These are phyloP conservation scores for Candida smagusa DNA, from an alignment of 1,139 yeast genomes.

Conservation along the genomic window DNA sequence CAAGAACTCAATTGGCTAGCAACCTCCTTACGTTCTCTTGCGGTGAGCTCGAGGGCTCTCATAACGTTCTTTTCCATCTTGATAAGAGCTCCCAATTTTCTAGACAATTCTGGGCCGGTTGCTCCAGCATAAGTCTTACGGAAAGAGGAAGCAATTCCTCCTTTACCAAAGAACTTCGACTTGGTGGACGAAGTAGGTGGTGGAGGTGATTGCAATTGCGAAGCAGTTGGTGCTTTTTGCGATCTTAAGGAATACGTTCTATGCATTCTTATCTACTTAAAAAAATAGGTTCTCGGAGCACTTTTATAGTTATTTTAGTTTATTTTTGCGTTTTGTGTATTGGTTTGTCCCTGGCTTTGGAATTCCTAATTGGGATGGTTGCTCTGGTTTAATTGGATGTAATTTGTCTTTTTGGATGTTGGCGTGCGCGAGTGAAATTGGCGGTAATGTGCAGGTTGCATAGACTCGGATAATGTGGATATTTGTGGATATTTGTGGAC, in stretches of 20 bases:
- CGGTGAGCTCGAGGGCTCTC: slow-evolving; percentile 75
- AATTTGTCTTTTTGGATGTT: neutral
- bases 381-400: neutral
- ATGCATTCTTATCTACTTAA: slow-evolving; percentile 45
- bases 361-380: neutral
- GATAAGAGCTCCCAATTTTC: slow-evolving; percentile 72
- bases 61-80: slow-evolving; percentile 81
- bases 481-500: too few relatives aligned
- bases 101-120: slow-evolving; percentile 74
- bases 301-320: neutral
- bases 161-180: slow-evolving; percentile 70
- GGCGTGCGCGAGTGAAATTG: too few relatives aligned
- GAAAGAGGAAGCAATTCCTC: slow-evolving; percentile 62
- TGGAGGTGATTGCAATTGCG: slow-evolving; percentile 77
- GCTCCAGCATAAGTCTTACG: slow-evolving; percentile 73
- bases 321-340: neutral
- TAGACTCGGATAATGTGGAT: too few relatives aligned
- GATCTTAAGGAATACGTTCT: slow-evolving; percentile 82
- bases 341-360: neutral
- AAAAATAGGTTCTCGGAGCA: neutral
- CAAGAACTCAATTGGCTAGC: slow-evolving; percentile 80
- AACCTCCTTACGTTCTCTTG: slow-evolving; percentile 76
- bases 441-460: too few relatives aligned
- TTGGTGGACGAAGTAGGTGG: slow-evolving; percentile 74
- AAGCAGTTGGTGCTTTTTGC: slow-evolving; percentile 76